phyloP scores from a whole-genome alignment of 148 eudicot species.

The Fagopyrum homotropicum region DNA sequence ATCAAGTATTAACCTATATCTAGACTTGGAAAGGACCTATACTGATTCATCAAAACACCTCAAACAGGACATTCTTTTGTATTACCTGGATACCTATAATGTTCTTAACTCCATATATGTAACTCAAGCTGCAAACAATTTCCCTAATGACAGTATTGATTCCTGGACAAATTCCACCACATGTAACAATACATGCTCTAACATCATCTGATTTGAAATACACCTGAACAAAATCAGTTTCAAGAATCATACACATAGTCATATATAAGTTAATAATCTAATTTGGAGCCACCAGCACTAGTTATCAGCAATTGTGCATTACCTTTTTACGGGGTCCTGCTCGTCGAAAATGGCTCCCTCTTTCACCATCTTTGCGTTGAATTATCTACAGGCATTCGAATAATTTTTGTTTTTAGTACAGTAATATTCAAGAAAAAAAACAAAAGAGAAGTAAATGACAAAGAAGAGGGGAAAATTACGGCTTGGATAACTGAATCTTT shows the following conservation, averaged over 20 bases:
- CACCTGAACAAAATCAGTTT: constrained; percentile 35
- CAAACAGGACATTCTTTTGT: constrained; percentile 12
- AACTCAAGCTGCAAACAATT: constrained; percentile 56
- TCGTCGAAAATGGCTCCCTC: constrained; percentile 81
- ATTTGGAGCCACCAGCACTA: not conserved
- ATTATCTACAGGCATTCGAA: constrained; percentile 40
- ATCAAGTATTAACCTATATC: not conserved
- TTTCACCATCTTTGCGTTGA: constrained; percentile 56
- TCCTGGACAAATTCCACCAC: constrained; percentile 90
- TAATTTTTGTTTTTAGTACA: not conserved
- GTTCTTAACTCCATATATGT: constrained; percentile 71
- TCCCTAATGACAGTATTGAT: constrained; percentile 89
- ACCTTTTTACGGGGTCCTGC: constrained; percentile 86
- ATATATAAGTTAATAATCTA: not conserved
- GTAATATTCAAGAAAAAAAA: not conserved
- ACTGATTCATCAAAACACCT: not conserved
- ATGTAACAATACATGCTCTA: constrained; percentile 74
- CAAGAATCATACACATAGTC: not conserved
- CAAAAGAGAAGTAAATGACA: not conserved
- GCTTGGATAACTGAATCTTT: constrained; percentile 72
- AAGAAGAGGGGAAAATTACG: constrained; percentile 29
- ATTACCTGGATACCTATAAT: constrained; percentile 69
- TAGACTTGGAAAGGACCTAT: not conserved
- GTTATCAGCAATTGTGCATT: not conserved
- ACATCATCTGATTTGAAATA: constrained; percentile 71